phyloP scores from a whole-genome alignment of 306 rosid species.

The Crotalaria pallida region DNA sequence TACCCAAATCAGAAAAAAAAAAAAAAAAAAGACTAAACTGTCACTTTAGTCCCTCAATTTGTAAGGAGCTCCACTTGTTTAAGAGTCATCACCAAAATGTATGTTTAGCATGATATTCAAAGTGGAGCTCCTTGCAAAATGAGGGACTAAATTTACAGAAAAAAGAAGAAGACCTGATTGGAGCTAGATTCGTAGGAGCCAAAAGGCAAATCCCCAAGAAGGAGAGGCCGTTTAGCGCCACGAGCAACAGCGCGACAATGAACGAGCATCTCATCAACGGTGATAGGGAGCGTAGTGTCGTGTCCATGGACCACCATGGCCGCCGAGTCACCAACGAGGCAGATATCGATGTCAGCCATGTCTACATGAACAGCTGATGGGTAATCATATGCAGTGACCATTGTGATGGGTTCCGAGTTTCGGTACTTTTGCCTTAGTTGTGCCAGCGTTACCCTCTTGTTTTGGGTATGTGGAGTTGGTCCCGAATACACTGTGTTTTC shows the following conservation, averaged over 20 bases:
- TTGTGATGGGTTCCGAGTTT: conserved; percentile 57
- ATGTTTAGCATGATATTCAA: no score
- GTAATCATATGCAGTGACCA: conserved; percentile 97
- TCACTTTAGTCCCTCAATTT: no score
- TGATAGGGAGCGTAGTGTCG: conserved; percentile 73
- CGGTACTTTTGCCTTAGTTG: conserved; percentile 50
- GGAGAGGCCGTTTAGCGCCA: conserved; percentile 71
- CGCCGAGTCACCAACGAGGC: conserved; percentile 86
- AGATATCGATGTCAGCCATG: conserved; percentile 56
- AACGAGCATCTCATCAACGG: conserved; percentile 66
- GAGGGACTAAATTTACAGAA: no score
- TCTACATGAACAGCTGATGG: conserved; percentile 78
- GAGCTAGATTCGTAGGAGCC: conserved; percentile 72
- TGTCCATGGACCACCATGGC: conserved; percentile 96
- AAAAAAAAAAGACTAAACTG: no score
- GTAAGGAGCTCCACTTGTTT: no score
- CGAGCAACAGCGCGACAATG: conserved; percentile 87
- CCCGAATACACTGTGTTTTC: conserved; percentile 81
- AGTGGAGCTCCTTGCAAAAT: no score
- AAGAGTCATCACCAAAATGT: no score
- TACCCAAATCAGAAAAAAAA: no score
- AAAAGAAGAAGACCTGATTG: conserved; percentile 35
- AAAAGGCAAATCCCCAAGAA: conserved; percentile 83
- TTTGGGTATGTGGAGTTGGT: conserved; percentile 42
- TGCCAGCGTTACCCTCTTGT: conserved; percentile 56